These are phyloP conservation scores for Ascochyta clinopodiicola DNA, from an alignment of 2,329 filamentous ascomycete species.

Conservation along the genomic window DNA sequence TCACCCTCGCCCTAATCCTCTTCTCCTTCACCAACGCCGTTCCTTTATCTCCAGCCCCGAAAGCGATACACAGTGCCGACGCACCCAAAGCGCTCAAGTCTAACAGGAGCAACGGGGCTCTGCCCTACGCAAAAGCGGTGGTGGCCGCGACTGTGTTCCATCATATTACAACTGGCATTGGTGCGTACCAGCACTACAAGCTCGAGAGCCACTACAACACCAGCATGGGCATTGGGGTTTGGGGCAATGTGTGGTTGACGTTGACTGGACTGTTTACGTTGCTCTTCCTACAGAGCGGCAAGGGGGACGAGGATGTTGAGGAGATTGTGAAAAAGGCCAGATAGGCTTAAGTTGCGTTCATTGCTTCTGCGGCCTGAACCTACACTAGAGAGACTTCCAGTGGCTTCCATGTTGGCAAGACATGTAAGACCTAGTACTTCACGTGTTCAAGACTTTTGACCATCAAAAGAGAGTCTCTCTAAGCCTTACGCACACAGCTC, in stretches of 20 bases:
- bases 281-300: conserved; percentile 13
- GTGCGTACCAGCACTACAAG: conserved; percentile 36
- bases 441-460: too few relatives aligned
- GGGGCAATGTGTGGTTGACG: conserved; percentile 36
- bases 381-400: too few relatives aligned
- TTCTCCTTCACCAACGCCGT: conserved; percentile 32
- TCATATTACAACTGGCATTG: conserved; percentile 29
- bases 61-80: conserved; percentile 11
- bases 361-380: too few relatives aligned
- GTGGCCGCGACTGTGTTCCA: conserved; percentile 34
- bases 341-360: not conserved
- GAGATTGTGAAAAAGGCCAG: conserved; percentile 21
- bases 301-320: conserved; percentile 16
- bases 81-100: conserved; percentile 6
- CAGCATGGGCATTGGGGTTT: conserved; percentile 33
- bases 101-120: conserved; percentile 4
- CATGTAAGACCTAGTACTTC: too few relatives aligned
- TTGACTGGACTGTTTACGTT: conserved; percentile 26
- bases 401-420: too few relatives aligned
- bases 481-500: too few relatives aligned
- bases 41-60: conserved; percentile 10
- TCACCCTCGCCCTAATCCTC: conserved; percentile 33
- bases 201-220: conserved; percentile 33
- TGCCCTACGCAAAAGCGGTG: conserved; percentile 29
- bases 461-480: too few relatives aligned